phyloP scores from a whole-genome alignment of 495 filamentous ascomycete genomes.

The Penicillium silybi region DNA sequence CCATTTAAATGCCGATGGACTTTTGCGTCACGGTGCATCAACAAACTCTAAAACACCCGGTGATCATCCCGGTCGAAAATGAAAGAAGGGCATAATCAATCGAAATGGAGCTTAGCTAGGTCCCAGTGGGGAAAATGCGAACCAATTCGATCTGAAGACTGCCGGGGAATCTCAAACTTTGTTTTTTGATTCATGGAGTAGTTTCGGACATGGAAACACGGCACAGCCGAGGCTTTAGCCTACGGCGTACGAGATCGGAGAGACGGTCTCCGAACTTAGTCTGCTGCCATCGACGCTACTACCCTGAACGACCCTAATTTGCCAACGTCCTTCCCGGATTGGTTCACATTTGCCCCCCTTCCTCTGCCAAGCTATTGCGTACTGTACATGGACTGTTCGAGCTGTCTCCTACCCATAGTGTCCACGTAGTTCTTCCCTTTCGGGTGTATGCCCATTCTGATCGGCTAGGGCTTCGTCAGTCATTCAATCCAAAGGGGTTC shows the following conservation, averaged over 20 bases:
- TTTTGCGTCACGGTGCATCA: not conserved
- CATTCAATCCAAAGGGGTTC: slow-evolving; percentile 5
- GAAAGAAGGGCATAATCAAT: not conserved
- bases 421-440: not conserved
- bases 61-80: not conserved
- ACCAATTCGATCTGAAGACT: slow-evolving; percentile 17
- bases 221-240: slow-evolving; percentile 2
- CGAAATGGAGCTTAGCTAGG: not conserved
- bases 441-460: not conserved
- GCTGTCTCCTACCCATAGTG: not conserved
- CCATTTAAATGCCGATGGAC: not conserved
- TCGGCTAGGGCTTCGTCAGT: not conserved
- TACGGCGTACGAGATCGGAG: slow-evolving; percentile 8
- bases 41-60: not conserved
- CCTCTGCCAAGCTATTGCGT: not conserved
- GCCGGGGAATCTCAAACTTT: slow-evolving; percentile 5
- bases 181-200: slow-evolving; percentile 10
- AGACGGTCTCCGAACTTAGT: slow-evolving; percentile 6
- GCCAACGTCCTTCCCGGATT: slow-evolving; percentile 3
- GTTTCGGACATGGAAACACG: slow-evolving; percentile 1
- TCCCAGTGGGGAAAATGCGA: slow-evolving; percentile 6
- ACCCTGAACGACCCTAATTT: slow-evolving; percentile 19
- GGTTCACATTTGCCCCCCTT: not conserved
- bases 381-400: not conserved
- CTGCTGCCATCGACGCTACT: slow-evolving; percentile 13